Evolutionary conservation across 2,329 filamentous ascomycete species (phyloP), one percentile per base, ranked within the genome.

Genomic region (Coniella vitis): DNA sequence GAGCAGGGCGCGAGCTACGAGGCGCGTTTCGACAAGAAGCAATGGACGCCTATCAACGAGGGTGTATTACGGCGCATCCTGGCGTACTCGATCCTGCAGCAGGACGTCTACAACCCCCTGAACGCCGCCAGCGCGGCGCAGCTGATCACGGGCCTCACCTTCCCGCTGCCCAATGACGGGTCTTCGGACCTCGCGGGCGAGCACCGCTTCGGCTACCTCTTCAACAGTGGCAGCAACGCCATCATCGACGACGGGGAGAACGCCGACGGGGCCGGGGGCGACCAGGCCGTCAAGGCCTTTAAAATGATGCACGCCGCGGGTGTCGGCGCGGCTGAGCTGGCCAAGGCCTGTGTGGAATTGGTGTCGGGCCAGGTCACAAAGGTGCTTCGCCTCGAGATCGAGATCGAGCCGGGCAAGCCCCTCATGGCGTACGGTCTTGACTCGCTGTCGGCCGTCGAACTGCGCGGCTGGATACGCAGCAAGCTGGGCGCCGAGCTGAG

Each of bases 361-460:
- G 1, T 55, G 13, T 14, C 32, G 17, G 39, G 5, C 19, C 48
- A 55, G 29, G 13, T 55, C 14, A 37, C 38, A 4, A 48, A 46
- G 21, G 35, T 57, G 13, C 31, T 58, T 38, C 47, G 54, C 8
- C 53, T 56, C 10, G 45, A 53, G 48, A 45, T 31, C 0, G 48
- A 49, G 12, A 42, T 58, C 10, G 58, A 58, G 25, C 44, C 52
- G 3, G 54, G 41, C 2, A 48, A 41, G 48, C 55, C 52, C 10
- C 40, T 58, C 25, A 45, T 40, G 34, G 39, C 50, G 8, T 55
- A 56, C 25, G 64, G 65, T 1, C 14, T 67, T 8, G 64, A 67
- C 45, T 61, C 57, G 7, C 46, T 67, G 22, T 50, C 63, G 7
- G 61, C 57, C 0, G 58, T 66, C 7, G 65, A 67, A 45, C 38